phyloP scores from a whole-genome alignment of 2,329 filamentous ascomycete species.

The Pestalotiopsis sp. region DNA sequence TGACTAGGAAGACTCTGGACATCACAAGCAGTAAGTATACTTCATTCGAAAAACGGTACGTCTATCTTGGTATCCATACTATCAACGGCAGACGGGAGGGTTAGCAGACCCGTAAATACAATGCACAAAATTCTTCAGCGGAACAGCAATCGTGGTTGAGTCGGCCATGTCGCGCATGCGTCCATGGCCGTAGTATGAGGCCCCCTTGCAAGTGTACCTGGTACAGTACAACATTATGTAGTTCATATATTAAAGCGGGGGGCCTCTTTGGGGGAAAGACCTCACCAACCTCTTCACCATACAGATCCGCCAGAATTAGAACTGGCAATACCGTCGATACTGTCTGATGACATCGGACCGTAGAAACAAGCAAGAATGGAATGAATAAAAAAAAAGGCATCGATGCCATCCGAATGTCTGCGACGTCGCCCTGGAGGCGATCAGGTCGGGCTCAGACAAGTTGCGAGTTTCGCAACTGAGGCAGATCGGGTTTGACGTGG shows the following conservation, averaged over 20 bases:
- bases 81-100: too few species aligned
- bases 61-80: too few species aligned
- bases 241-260: neutral
- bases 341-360: neutral
- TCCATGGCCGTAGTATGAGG: too few species aligned
- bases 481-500: constrained; percentile 25
- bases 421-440: constrained; percentile 20
- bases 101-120: too few species aligned
- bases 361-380: neutral
- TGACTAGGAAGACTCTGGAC: too few species aligned
- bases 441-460: constrained; percentile 25
- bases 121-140: too few species aligned
- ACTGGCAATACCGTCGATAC: neutral
- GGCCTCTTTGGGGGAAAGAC: neutral
- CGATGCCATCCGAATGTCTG: constrained; percentile 16
- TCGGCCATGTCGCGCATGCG: too few species aligned
- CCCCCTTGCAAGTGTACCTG: too few species aligned
- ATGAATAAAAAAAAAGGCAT: neutral
- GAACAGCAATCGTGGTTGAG: too few species aligned
- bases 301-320: neutral
- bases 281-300: constrained; percentile 4
- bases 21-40: too few species aligned
- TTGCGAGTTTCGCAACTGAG: constrained; percentile 29
- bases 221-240: too few species aligned
- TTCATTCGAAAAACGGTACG: too few species aligned